These are phyloP conservation scores for Salvia hispanica DNA, from an alignment of 257 asterid species.

Conservation along the genomic window DNA sequence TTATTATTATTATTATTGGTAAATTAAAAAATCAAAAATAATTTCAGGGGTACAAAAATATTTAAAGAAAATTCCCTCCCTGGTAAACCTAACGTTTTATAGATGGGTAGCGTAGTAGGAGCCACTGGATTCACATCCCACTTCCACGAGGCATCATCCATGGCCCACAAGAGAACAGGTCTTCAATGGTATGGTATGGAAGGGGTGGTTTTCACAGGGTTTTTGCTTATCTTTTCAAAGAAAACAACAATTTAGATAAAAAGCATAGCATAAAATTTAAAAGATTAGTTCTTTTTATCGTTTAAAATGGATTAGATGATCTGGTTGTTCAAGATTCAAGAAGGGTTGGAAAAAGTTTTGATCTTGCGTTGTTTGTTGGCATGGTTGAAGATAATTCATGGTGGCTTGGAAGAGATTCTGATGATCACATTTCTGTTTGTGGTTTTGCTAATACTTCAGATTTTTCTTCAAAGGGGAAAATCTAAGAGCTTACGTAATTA, in stretches of 20 bases:
- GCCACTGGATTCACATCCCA: too few species aligned
- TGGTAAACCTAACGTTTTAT: too few species aligned
- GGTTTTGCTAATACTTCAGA: slow-evolving; percentile 36
- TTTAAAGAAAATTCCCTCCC: too few species aligned
- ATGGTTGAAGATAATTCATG: slow-evolving; percentile 34
- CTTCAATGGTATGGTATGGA: too few species aligned
- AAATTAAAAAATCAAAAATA: too few species aligned
- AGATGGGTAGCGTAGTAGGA: too few species aligned
- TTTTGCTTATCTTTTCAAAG: slow-evolving; percentile 44
- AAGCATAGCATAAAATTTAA: background rate
- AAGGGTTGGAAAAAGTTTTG: slow-evolving; percentile 24
- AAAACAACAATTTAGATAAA: background rate
- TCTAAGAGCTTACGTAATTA: slow-evolving; percentile 20
- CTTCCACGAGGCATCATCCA: too few species aligned
- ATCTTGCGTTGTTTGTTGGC: slow-evolving; percentile 38
- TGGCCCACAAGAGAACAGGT: too few species aligned
- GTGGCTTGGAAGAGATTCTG: slow-evolving; percentile 34
- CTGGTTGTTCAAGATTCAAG: slow-evolving; percentile 30
- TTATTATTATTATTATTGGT: too few species aligned
- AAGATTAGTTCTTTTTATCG: slow-evolving; percentile 6
- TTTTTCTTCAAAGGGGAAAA: slow-evolving; percentile 14
- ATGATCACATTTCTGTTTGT: slow-evolving; percentile 34
- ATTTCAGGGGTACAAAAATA: too few species aligned
- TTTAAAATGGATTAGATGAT: slow-evolving; percentile 21
- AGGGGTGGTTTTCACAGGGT: slow-evolving; percentile 78